Evolutionary conservation across 1,284 basidiomycete genomes (phyloP), one percentile per base, ranked within the genome.

Genomic region (Puccinia horiana): DNA sequence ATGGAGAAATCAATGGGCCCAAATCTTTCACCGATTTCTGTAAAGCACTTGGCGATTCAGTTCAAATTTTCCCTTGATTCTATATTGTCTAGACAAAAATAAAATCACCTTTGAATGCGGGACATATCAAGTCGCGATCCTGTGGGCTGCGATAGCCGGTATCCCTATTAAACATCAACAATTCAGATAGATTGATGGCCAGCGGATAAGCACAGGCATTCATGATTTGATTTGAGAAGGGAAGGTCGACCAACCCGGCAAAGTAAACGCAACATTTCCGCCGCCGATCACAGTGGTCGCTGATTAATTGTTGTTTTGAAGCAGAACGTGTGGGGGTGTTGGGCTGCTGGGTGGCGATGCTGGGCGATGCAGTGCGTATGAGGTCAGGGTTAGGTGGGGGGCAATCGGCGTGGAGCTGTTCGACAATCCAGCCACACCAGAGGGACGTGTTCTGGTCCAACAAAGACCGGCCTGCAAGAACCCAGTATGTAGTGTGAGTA

Each of bases 351-450:
- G 49, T 12, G 58, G 8, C 44, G 14, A 44, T 9, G 3, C n/a
- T 29, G 42, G 61, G 44, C 1, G 35, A 42, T n/a, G 56, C 2
- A 61, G 35, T 23, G 8, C 18, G 73, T 9, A 23, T 42, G 3
- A 40, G 5, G 5, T 61, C 58, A 32, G 67, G 37, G 9, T 40
- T 56, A 11, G 58, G 6, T n/a, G 47, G 29, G 14, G 70, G 72
- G 26, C 74, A 75, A 23, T 67, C 76, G 0, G 82, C 70, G 44
- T 82, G 76, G 84, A 47, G 14, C 32, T 84, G 83, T 73, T 86
- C 84, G 29, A 86, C 83, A 42, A 85, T 83, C 85, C 85, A 86
- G 12, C 85, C 84, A n/a, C 83, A 84, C 85, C 85, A 86, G 1
- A 86, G 74, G 1, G 85, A 84, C 37, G 84, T 82, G 23, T 83